phyloP scores from a whole-genome alignment of 306 rosid species.

The Lathyrus aphaca region DNA sequence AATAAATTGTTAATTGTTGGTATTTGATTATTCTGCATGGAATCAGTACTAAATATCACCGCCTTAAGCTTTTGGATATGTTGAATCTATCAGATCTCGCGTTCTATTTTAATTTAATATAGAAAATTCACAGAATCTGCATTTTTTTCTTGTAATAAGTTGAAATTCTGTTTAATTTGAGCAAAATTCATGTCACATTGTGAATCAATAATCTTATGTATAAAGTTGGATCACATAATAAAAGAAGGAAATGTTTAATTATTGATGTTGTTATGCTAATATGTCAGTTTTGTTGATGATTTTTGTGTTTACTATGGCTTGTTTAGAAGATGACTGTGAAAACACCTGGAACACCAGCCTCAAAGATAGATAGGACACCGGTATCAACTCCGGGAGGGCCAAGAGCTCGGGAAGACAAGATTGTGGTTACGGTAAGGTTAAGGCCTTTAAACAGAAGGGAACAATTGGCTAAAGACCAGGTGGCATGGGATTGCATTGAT shows the following conservation, averaged over 20 bases:
- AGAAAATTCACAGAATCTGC: neutral
- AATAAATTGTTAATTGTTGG: neutral
- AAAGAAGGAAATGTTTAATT: neutral
- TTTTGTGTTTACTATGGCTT: conserved; percentile 2
- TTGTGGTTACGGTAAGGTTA: conserved; percentile 90
- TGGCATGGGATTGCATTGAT: conserved; percentile 94
- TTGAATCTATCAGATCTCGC: conserved; percentile 3
- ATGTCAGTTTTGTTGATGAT: conserved; percentile 12
- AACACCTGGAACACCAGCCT: conserved; percentile 94
- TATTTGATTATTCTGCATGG: neutral
- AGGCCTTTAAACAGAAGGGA: conserved; percentile 91
- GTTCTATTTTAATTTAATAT: neutral
- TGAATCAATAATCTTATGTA: neutral
- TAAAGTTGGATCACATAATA: neutral
- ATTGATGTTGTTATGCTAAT: neutral
- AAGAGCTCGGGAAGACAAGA: conserved; percentile 81
- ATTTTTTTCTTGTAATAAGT: neutral
- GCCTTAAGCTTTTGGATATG: neutral
- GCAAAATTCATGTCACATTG: neutral
- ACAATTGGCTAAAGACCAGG: conserved; percentile 86
- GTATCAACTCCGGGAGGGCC: conserved; percentile 88
- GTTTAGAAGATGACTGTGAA: conserved; percentile 67
- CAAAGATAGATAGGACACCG: conserved; percentile 84
- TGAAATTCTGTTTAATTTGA: conserved; percentile 20
- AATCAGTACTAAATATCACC: conserved; percentile 13